phyloP scores from a whole-genome alignment of 495 filamentous ascomycete genomes.

The Penicillium bialowiezense region DNA sequence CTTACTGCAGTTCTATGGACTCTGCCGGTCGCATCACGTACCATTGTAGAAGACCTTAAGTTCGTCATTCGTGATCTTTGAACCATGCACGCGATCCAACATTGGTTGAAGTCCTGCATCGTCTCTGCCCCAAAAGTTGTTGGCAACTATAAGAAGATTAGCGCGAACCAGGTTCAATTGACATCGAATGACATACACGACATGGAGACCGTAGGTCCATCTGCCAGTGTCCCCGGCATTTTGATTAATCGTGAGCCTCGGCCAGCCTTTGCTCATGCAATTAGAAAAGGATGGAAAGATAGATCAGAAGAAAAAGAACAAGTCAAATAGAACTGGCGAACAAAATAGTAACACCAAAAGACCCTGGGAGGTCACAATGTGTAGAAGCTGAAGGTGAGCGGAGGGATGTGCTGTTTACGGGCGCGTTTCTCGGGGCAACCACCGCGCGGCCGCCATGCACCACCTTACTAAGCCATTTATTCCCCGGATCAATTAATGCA shows the following conservation, averaged over 20 bases:
- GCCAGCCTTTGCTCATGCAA: constrained; percentile 43
- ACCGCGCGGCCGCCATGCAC: constrained; percentile 5
- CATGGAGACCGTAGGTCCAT: constrained; percentile 61
- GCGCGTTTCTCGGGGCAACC: constrained; percentile 49
- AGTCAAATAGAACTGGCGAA: constrained; percentile 11
- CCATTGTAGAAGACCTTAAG: constrained; percentile 86
- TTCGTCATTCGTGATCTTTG: constrained; percentile 95
- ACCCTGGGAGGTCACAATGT: constrained; percentile 30
- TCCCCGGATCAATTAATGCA: too few species aligned
- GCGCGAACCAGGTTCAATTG: not conserved
- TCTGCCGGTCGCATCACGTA: constrained; percentile 39
- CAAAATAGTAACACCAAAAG: constrained; percentile 16
- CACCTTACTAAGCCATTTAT: constrained; percentile 5
- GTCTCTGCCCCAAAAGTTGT: constrained; percentile 99
- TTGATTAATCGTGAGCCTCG: constrained; percentile 38
- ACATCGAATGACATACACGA: constrained; percentile 50
- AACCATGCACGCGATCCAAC: constrained; percentile 92
- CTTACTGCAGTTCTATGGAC: not conserved
- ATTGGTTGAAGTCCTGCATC: constrained; percentile 93
- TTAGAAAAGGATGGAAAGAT: constrained; percentile 15
- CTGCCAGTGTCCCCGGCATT: constrained; percentile 62
- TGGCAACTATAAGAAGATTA: constrained; percentile 66
- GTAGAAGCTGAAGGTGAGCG: constrained; percentile 23
- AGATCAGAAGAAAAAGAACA: constrained; percentile 14
- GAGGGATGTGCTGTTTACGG: constrained; percentile 38